Evolutionary conservation across 257 asterid species (phyloP).

Genomic region (Ilex aquifolium): DNA sequence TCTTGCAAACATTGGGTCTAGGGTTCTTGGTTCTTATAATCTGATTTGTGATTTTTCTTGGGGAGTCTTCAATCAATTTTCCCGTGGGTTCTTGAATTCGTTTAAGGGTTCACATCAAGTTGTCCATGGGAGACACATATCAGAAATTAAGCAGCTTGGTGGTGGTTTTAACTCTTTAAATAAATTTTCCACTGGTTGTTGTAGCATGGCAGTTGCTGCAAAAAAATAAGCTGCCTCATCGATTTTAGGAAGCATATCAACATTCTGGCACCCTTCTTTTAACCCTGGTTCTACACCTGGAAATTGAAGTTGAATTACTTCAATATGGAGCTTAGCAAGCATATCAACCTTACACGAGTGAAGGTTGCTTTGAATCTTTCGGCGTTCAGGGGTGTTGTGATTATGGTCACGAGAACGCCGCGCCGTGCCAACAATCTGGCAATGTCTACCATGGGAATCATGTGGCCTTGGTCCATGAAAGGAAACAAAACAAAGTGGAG

Average conservation of each 20-base stretch:
- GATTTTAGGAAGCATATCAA: constrained; percentile 33
- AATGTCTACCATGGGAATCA: constrained; percentile 45
- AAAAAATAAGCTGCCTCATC: constrained; percentile 20
- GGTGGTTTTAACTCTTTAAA: constrained; percentile 27
- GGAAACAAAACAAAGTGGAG: constrained; percentile 50
- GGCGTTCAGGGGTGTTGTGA: constrained; percentile 37
- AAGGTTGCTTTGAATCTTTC: constrained; percentile 14
- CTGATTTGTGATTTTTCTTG: too few species aligned
- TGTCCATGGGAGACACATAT: constrained; percentile 35
- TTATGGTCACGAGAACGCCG: constrained; percentile 31
- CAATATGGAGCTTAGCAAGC: constrained; percentile 22
- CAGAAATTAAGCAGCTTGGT: constrained; percentile 41
- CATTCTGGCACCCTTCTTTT: constrained; percentile 42
- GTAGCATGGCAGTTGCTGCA: constrained; percentile 27
- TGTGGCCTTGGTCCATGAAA: constrained; percentile 55
- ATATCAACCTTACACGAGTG: constrained; percentile 27
- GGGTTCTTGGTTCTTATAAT: too few species aligned
- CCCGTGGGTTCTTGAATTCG: too few species aligned
- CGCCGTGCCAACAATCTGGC: constrained; percentile 35
- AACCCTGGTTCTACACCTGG: constrained; percentile 38
- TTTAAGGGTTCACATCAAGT: too few species aligned
- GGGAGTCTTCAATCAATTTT: too few species aligned
- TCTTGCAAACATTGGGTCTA: too few species aligned
- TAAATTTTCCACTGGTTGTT: constrained; percentile 29
- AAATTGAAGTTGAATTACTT: constrained; percentile 24